phyloP scores from a whole-genome alignment of 2,329 filamentous ascomycete genomes.

The Hypoxylon sp. region DNA sequence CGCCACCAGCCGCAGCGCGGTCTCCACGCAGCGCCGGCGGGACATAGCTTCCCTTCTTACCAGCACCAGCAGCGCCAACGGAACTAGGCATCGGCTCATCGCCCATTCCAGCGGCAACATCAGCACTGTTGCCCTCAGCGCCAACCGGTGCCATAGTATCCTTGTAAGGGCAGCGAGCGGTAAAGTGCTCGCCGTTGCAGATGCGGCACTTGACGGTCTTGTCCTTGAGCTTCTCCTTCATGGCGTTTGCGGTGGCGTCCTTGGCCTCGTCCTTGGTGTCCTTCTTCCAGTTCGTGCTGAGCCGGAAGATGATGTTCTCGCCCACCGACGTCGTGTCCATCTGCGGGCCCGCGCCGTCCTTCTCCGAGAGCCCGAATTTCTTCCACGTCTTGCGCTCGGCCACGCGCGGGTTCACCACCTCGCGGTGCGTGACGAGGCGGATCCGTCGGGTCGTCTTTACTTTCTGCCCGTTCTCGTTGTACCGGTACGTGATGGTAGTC shows the following conservation, averaged over 20 bases:
- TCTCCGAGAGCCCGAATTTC: slow-evolving; percentile 93
- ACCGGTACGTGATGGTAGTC: slow-evolving; percentile 89
- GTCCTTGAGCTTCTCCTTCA: slow-evolving; percentile 91
- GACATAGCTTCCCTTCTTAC: slow-evolving; percentile 89
- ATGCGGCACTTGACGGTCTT: slow-evolving; percentile 99
- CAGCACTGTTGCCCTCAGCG: slow-evolving; percentile 68
- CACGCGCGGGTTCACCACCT: slow-evolving; percentile 95
- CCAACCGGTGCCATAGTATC: slow-evolving; percentile 96
- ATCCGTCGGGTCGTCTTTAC: slow-evolving; percentile 98
- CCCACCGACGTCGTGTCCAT: slow-evolving; percentile 92
- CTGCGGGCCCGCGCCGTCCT: slow-evolving; percentile 85
- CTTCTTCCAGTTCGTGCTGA: slow-evolving; percentile 93
- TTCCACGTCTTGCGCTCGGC: slow-evolving; percentile 93
- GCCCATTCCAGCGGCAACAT: slow-evolving; percentile 69
- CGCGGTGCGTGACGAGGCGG: slow-evolving; percentile 90
- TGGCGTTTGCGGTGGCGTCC: slow-evolving; percentile 78
- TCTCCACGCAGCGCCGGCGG: slow-evolving; percentile 91
- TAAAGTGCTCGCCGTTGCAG: slow-evolving; percentile 99
- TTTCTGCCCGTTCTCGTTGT: slow-evolving; percentile 95
- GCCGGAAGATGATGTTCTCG: slow-evolving; percentile 98
- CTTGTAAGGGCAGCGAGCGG: slow-evolving; percentile 98
- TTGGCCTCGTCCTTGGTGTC: slow-evolving; percentile 86
- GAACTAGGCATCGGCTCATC: slow-evolving; percentile 64
- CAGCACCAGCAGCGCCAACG: slow-evolving; percentile 68
- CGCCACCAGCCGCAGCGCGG: slow-evolving; percentile 73